These are phyloP conservation scores for Tylopilus sp. DNA, from an alignment of 1,284 basidiomycete species.

Conservation along the genomic window DNA sequence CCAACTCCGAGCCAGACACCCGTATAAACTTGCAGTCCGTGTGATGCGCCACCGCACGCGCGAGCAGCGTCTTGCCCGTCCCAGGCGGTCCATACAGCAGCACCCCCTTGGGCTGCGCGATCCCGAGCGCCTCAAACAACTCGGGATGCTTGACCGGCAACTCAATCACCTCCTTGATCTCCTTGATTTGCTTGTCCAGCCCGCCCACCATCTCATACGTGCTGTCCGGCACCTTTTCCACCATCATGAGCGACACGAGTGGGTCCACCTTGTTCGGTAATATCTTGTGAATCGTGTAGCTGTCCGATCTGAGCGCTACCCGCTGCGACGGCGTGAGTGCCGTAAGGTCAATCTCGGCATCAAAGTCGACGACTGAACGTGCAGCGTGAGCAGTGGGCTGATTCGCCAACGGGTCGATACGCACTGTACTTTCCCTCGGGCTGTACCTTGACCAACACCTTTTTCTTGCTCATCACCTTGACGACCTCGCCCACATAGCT, in stretches of 20 bases:
- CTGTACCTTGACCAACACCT: constrained; percentile 97
- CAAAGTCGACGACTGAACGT: constrained; percentile 85
- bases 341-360: constrained; percentile 82
- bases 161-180: constrained; percentile 99
- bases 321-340: constrained; percentile 85
- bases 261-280: constrained; percentile 95
- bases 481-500: constrained; percentile 98
- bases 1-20: constrained; percentile 92
- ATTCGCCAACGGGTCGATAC: constrained; percentile 26
- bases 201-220: constrained; percentile 99
- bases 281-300: constrained; percentile 92
- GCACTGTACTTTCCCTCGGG: constrained; percentile 98
- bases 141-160: constrained; percentile 98
- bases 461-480: constrained; percentile 99
- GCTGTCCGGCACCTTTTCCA: constrained; percentile 99
- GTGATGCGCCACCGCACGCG: constrained; percentile 94
- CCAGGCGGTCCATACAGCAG: constrained; percentile 95
- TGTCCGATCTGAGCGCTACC: constrained; percentile 94
- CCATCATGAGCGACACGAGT: constrained; percentile 98
- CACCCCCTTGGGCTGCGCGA: constrained; percentile 97
- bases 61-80: constrained; percentile 93
- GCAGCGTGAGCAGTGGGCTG: not conserved
- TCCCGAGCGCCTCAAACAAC: constrained; percentile 94
- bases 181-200: constrained; percentile 98
- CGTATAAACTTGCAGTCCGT: constrained; percentile 99